These are phyloP conservation scores for Phlyctochytrium arcticum DNA, from an alignment of 192 early-diverging fungal genomes.

Conservation along the genomic window DNA sequence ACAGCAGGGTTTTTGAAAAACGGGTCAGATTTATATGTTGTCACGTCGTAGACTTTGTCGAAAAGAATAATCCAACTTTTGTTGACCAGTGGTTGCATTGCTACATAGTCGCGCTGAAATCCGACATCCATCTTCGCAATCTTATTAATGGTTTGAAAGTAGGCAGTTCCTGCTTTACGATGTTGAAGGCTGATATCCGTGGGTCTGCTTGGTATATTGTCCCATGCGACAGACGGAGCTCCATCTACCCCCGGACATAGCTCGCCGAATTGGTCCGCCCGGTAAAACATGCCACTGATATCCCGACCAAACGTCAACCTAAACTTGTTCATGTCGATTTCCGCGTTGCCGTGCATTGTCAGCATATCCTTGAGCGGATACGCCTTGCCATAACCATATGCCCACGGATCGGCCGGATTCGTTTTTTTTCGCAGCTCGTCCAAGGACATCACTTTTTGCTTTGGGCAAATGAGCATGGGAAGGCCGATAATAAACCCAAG, in stretches of 20 bases:
- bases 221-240: slow-evolving; percentile 27
- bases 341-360: slow-evolving; percentile 10
- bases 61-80: slow-evolving; percentile 31
- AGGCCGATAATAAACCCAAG: slow-evolving; percentile 81
- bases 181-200: not conserved
- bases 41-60: slow-evolving; percentile 41
- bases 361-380: slow-evolving; percentile 26
- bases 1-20: slow-evolving; percentile 7
- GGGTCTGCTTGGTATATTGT: slow-evolving; percentile 31
- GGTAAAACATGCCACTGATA: slow-evolving; percentile 35
- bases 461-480: slow-evolving; percentile 71
- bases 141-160: not conserved
- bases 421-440: slow-evolving; percentile 30
- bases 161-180: not conserved
- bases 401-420: slow-evolving; percentile 25
- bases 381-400: slow-evolving; percentile 35
- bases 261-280: slow-evolving; percentile 18
- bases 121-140: slow-evolving; percentile 19
- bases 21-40: slow-evolving; percentile 14
- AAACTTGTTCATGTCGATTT: slow-evolving; percentile 8
- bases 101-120: slow-evolving; percentile 12
- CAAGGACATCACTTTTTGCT: slow-evolving; percentile 52
- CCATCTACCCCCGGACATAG: slow-evolving; percentile 29
- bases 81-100: slow-evolving; percentile 20
- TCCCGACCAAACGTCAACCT: slow-evolving; percentile 29